These are phyloP conservation scores for Aspergillus pseudoglaucus DNA, from an alignment of 2,329 filamentous ascomycete species.

Conservation along the genomic window DNA sequence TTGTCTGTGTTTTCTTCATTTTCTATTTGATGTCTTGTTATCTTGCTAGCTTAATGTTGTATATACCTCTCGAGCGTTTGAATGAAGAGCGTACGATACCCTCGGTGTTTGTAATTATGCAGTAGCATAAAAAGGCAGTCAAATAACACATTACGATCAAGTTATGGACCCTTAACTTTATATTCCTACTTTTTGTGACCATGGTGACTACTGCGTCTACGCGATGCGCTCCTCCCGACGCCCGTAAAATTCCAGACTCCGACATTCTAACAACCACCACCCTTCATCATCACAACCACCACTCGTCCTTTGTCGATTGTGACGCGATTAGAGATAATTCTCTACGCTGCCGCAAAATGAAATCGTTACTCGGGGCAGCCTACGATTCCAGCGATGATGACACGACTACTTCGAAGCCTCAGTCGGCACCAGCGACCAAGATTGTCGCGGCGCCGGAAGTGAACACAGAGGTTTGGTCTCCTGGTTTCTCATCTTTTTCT, in stretches of 20 bases:
- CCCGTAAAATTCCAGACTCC: conserved; percentile 27
- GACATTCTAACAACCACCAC: conserved; percentile 4
- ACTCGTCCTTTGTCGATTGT: conserved; percentile 3
- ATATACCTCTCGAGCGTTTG: conserved; percentile 33
- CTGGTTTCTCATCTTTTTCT: conserved; percentile 6
- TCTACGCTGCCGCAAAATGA: conserved; percentile 23
- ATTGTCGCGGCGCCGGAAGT: conserved; percentile 48
- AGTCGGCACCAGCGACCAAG: conserved; percentile 25
- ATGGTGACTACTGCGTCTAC: conserved; percentile 11
- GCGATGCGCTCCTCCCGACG: conserved; percentile 16
- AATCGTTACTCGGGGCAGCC: conserved; percentile 37
- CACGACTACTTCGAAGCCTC: conserved; percentile 14
- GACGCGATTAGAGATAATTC: conserved; percentile 5
- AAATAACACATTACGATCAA: neutral
- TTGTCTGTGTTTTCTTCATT: conserved; percentile 11
- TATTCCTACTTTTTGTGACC: neutral
- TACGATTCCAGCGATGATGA: conserved; percentile 49
- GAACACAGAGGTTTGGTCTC: conserved; percentile 51
- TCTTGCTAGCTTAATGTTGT: conserved; percentile 24
- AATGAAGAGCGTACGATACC: conserved; percentile 36
- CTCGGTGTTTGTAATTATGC: conserved; percentile 1
- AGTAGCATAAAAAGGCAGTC: neutral
- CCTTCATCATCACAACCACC: conserved; percentile 9
- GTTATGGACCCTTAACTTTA: too few relatives aligned
- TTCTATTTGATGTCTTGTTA: conserved; percentile 18